Conservation (phyloP, 768 basidiomycete species). For the Pilatotrama ljubarskyi region DNA sequence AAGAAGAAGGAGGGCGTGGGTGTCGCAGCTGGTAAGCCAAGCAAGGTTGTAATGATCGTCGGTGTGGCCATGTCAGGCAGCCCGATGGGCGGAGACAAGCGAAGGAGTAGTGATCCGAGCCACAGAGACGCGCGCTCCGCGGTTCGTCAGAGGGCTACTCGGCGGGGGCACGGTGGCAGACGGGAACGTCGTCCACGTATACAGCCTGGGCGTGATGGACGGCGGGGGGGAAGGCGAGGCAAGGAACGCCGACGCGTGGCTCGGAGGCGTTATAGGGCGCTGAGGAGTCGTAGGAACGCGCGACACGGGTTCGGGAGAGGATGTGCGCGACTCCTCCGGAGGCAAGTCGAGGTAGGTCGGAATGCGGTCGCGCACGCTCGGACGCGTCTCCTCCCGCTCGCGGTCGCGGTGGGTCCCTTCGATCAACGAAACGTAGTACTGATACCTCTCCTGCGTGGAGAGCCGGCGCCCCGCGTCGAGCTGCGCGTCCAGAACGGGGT, state of each 20-base stretch:
- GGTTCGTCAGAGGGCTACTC: slow-evolving; percentile 54
- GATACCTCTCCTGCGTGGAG: slow-evolving; percentile 3
- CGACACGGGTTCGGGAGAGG: slow-evolving; percentile 11
- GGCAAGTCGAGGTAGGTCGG: slow-evolving; percentile 12
- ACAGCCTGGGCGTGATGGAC: slow-evolving; percentile 55
- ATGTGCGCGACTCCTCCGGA: slow-evolving; percentile 6
- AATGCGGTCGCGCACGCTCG: slow-evolving; percentile 10
- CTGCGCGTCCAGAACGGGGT: slow-evolving; percentile 12
- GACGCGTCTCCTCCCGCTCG: background rate
- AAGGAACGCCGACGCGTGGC: slow-evolving; percentile 26
- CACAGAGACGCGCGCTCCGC: slow-evolving; percentile 57
- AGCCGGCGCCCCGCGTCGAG: slow-evolving; percentile 9
- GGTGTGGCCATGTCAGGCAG: background rate
- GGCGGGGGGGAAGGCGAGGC: slow-evolving; percentile 54
- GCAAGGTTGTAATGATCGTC: background rate
- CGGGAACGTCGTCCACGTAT: slow-evolving; percentile 46
- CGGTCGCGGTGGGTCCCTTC: slow-evolving; percentile 3
- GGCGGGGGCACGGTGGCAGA: slow-evolving; percentile 35
- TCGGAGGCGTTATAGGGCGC: slow-evolving; percentile 36
- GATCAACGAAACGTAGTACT: slow-evolving; percentile 5
- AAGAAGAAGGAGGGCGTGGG: slow-evolving; percentile 1
- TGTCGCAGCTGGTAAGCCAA: background rate
- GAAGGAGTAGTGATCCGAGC: slow-evolving; percentile 50
- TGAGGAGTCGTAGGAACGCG: slow-evolving; percentile 3
- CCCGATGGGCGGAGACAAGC: slow-evolving; percentile 12